These are phyloP conservation scores for Pulveroboletus sp. DNA, from an alignment of 768 basidiomycete species.

Conservation along the genomic window DNA sequence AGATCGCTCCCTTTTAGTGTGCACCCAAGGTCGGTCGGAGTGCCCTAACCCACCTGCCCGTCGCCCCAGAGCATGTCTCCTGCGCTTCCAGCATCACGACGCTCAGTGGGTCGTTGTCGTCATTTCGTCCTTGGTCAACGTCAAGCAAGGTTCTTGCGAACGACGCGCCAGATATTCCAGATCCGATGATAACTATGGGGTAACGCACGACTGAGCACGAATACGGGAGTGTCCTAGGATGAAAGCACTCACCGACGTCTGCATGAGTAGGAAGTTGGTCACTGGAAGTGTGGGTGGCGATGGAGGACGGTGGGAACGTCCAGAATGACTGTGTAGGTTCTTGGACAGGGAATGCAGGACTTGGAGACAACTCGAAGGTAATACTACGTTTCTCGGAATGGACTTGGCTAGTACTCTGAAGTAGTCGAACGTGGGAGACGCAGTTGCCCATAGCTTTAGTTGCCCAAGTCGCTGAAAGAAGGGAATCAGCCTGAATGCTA, in stretches of 20 bases:
- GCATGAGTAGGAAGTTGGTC: slow-evolving; percentile 42
- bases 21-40: background rate
- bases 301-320: slow-evolving; percentile 49
- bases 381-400: slow-evolving; percentile 1
- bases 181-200: slow-evolving; percentile 44
- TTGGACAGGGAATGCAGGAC: slow-evolving; percentile 46
- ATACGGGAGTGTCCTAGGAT: background rate
- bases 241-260: slow-evolving; percentile 43
- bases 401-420: background rate
- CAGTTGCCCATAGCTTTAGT: slow-evolving; percentile 24
- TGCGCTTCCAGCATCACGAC: slow-evolving; percentile 61
- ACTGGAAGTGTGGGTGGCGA: slow-evolving; percentile 30
- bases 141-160: slow-evolving; percentile 38
- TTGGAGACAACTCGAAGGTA: background rate
- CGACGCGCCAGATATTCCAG: slow-evolving; percentile 47
- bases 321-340: slow-evolving; percentile 60
- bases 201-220: background rate
- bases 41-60: slow-evolving; percentile 38
- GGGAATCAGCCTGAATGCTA: background rate
- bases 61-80: slow-evolving; percentile 51
- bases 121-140: slow-evolving; percentile 20
- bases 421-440: slow-evolving; percentile 11
- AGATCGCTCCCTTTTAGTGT: background rate
- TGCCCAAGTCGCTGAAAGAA: slow-evolving; percentile 3
- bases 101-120: slow-evolving; percentile 17